Conservation (phyloP, 2,329 filamentous ascomycete species). For the Pleurostoma richardsiae region DNA sequence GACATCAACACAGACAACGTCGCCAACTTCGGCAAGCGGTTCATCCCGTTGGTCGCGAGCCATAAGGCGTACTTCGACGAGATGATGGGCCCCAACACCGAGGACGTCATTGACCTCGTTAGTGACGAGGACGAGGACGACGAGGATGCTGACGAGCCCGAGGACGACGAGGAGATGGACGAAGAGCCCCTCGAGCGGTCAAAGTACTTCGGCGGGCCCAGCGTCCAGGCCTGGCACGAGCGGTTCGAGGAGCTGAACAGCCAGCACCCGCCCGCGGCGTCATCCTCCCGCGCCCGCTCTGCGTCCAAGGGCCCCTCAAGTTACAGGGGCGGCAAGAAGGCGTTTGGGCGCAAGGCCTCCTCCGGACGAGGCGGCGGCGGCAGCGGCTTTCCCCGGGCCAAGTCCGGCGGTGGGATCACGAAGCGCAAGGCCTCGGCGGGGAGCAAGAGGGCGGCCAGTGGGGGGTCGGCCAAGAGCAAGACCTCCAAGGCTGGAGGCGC, state of each 20-base stretch:
- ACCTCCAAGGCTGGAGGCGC: slow-evolving; percentile 1
- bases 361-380: slow-evolving; percentile 5
- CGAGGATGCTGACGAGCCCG: slow-evolving; percentile 38
- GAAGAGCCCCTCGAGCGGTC: slow-evolving; percentile 31
- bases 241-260: slow-evolving; percentile 15
- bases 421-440: slow-evolving; percentile 11
- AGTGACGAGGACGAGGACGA: slow-evolving; percentile 48
- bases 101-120: slow-evolving; percentile 9
- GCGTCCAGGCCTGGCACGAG: slow-evolving; percentile 19
- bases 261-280: slow-evolving; percentile 12
- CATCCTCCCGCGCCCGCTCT: slow-evolving; percentile 13
- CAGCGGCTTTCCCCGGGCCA: slow-evolving; percentile 4
- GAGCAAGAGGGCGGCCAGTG: slow-evolving; percentile 2
- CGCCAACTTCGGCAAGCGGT: slow-evolving; percentile 51
- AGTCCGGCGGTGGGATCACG: slow-evolving; percentile 11
- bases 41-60: slow-evolving; percentile 53
- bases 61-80: slow-evolving; percentile 41
- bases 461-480: slow-evolving; percentile 1
- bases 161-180: slow-evolving; percentile 19
- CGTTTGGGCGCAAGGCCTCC: slow-evolving; percentile 6
- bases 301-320: slow-evolving; percentile 3
- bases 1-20: slow-evolving; percentile 62
- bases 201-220: slow-evolving; percentile 36
- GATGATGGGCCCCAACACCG: slow-evolving; percentile 34
- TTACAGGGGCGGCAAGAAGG: slow-evolving; percentile 8